A percentile compares a stretch with the other conserved stretches of the same genome.
Evolutionary conservation across 1,139 yeast genomes (phyloP).

Genomic region (Eremothecium coryli): DNA sequence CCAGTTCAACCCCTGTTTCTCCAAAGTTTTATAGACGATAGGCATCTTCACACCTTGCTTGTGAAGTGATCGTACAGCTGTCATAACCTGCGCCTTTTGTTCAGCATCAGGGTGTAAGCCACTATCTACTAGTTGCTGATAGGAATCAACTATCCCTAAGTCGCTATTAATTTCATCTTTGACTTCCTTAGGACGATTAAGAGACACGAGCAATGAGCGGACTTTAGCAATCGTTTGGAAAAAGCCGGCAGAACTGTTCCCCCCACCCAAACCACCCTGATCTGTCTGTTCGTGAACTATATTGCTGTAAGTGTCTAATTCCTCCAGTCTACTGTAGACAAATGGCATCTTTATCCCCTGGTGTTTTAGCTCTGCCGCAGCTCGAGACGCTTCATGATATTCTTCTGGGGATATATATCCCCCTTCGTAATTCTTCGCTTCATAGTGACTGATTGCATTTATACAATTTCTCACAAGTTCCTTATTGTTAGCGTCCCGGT

Average conservation of each 20-base stretch:
- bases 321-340: conserved; percentile 5
- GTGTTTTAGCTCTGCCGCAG: conserved; percentile 4
- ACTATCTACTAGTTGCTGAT: conserved; percentile 3
- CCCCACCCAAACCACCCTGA: neutral
- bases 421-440: neutral
- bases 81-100: conserved; percentile 7
- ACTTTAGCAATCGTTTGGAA: conserved; percentile 3
- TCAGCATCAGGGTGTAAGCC: conserved; percentile 3
- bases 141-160: conserved; percentile 1
- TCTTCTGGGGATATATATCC: neutral
- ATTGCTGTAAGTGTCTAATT: neutral
- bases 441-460: conserved; percentile 1
- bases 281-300: neutral
- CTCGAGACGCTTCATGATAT: neutral
- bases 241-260: neutral
- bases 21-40: conserved; percentile 4
- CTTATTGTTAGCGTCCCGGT: conserved; percentile 5
- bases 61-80: conserved; percentile 18
- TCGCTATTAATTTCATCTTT: conserved; percentile 1
- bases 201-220: conserved; percentile 1
- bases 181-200: neutral
- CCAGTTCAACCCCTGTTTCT: conserved; percentile 6
- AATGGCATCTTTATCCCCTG: conserved; percentile 8
- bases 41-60: conserved; percentile 30
- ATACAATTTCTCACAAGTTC: neutral